Percentiles rank a stretch among this genome's conserved stretches.
Evolutionary conservation across 495 filamentous ascomycete genomes (phyloP).

Genomic region (Aspergillus egyptiacus): DNA sequence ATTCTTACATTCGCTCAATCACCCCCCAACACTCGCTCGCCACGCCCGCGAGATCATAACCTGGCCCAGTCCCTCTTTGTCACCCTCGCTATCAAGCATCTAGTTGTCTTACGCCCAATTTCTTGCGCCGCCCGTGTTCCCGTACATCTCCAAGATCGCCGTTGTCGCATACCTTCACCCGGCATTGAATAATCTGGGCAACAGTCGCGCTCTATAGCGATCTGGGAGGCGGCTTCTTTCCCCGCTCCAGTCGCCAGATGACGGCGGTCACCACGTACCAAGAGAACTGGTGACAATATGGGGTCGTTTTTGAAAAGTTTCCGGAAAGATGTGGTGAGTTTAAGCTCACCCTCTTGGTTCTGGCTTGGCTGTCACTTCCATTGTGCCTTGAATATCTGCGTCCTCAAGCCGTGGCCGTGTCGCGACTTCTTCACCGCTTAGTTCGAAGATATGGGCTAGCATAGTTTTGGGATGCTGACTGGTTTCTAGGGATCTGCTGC

Average conservation of each 20-base stretch:
- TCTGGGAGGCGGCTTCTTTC: slow-evolving; percentile 17
- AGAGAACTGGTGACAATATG: slow-evolving; percentile 33
- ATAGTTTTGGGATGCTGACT: slow-evolving; percentile 10
- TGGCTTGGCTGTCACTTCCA: background rate
- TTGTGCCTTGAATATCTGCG: background rate
- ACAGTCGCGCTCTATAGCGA: slow-evolving; percentile 8
- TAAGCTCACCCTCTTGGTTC: background rate
- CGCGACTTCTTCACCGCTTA: background rate
- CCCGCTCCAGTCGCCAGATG: slow-evolving; percentile 27
- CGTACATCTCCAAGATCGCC: background rate
- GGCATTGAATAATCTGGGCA: slow-evolving; percentile 10
- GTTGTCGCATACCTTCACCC: slow-evolving; percentile 14
- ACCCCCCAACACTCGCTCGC: slow-evolving; percentile 5
- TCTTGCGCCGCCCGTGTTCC: slow-evolving; percentile 1
- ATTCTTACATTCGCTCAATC: slow-evolving; percentile 16
- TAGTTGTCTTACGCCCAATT: background rate
- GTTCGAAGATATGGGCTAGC: background rate
- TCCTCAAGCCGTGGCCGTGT: background rate
- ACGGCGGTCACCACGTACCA: slow-evolving; percentile 24
- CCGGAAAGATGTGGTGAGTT: slow-evolving; percentile 39
- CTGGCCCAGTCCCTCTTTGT: slow-evolving; percentile 2
- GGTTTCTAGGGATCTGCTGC: slow-evolving; percentile 35
- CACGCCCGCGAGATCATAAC: slow-evolving; percentile 5
- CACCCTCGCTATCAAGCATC: slow-evolving; percentile 6
- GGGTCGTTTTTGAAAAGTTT: slow-evolving; percentile 40